Conservation (phyloP, 2,329 filamentous ascomycete genomes). For the Claviceps sp. region DNA sequence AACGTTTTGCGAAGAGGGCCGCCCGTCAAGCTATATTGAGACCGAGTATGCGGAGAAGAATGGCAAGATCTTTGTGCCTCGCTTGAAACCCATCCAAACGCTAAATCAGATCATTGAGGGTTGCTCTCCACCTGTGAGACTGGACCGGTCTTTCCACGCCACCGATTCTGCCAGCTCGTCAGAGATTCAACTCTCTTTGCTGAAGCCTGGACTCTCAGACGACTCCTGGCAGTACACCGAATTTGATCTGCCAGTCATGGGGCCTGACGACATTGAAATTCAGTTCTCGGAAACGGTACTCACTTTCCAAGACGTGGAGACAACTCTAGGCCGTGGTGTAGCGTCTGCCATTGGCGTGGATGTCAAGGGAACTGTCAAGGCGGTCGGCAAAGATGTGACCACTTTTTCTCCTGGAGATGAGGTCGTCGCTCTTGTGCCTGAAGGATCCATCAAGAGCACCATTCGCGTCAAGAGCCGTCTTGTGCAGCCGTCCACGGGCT, state of each 20-base stretch:
- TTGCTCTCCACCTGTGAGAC: conserved; percentile 1
- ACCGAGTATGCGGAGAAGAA: conserved; percentile 29
- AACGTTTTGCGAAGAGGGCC: conserved; percentile 10
- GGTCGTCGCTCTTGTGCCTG: conserved; percentile 27
- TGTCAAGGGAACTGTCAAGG: conserved; percentile 23
- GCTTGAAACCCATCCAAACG: conserved; percentile 24
- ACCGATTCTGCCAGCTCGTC: neutral
- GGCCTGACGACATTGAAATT: conserved; percentile 26
- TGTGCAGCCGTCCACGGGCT: conserved; percentile 15
- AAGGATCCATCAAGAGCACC: conserved; percentile 23
- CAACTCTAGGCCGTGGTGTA: conserved; percentile 18
- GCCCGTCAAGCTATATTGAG: conserved; percentile 16
- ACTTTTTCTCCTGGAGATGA: conserved; percentile 22
- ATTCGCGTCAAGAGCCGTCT: conserved; percentile 22
- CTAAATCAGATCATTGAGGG: conserved; percentile 34
- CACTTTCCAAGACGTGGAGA: conserved; percentile 23
- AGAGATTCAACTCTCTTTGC: conserved; percentile 13
- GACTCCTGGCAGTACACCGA: conserved; percentile 15
- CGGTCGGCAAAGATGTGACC: conserved; percentile 19
- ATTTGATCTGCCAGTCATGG: conserved; percentile 10
- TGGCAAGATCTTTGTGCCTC: conserved; percentile 28
- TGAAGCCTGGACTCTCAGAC: conserved; percentile 14
- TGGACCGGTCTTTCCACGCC: conserved; percentile 11
- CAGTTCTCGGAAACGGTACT: conserved; percentile 23
- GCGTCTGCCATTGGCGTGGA: conserved; percentile 27